These are phyloP conservation scores for Phytopythium delawarense DNA, from an alignment of 352 stramenopile species.

Conservation along the genomic window DNA sequence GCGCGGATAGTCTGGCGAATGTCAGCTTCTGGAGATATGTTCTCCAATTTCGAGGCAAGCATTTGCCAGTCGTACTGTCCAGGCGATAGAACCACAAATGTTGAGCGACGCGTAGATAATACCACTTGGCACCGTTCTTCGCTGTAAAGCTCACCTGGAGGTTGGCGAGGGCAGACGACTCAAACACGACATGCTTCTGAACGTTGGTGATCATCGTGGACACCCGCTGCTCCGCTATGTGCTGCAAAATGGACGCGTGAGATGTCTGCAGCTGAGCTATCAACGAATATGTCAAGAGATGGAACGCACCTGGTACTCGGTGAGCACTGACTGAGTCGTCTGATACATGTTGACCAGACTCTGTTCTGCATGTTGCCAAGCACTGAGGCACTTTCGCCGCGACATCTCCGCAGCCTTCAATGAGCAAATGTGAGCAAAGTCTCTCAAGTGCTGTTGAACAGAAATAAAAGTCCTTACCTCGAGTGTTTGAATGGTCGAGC, in stretches of 20 bases:
- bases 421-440: not conserved
- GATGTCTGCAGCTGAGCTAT: slow-evolving; percentile 1
- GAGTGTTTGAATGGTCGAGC: slow-evolving; percentile 51
- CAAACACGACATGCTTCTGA: slow-evolving; percentile 81
- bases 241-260: slow-evolving; percentile 21
- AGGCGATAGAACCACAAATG: not conserved
- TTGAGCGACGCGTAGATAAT: not conserved
- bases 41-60: slow-evolving; percentile 64
- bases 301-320: slow-evolving; percentile 66
- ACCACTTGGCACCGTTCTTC: not conserved
- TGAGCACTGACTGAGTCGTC: slow-evolving; percentile 60
- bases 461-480: slow-evolving; percentile 29
- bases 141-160: slow-evolving; percentile 44
- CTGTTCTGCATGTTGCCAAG: slow-evolving; percentile 59
- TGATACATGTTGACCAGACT: slow-evolving; percentile 68
- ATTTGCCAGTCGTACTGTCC: slow-evolving; percentile 85
- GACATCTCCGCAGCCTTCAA: slow-evolving; percentile 54
- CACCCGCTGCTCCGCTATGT: slow-evolving; percentile 75
- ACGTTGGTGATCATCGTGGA: slow-evolving; percentile 68
- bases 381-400: slow-evolving; percentile 53
- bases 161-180: slow-evolving; percentile 75
- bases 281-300: not conserved
- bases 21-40: slow-evolving; percentile 61
- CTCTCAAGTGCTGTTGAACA: not conserved
- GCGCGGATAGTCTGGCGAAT: slow-evolving; percentile 67